phyloP scores from a whole-genome alignment of 129 eudicot species.

The Cynara cardunculus region DNA sequence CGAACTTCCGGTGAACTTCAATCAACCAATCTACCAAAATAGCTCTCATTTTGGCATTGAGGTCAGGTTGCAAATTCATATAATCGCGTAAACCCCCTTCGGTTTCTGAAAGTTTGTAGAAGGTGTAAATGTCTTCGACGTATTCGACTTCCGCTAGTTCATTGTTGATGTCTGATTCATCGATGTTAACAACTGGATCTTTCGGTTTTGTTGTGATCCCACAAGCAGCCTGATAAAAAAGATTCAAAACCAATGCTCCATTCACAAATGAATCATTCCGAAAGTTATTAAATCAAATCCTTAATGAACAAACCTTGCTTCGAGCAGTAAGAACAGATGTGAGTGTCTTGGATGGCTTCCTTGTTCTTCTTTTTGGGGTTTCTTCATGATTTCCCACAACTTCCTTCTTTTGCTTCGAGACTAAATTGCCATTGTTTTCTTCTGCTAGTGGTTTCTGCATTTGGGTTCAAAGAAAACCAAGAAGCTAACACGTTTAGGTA shows the following conservation, averaged over 20 bases:
- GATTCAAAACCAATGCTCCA: background rate
- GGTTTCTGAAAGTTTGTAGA: conserved; percentile 70
- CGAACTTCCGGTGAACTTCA: conserved; percentile 85
- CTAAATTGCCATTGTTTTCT: conserved; percentile 26
- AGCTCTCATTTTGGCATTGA: conserved; percentile 72
- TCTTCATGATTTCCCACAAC: conserved; percentile 14
- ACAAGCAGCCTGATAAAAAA: conserved; percentile 57
- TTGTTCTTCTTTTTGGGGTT: conserved; percentile 31
- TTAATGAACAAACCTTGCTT: conserved; percentile 45
- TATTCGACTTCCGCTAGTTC: conserved; percentile 85
- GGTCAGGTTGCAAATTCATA: conserved; percentile 63
- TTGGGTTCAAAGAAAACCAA: background rate
- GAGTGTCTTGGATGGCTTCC: conserved; percentile 45
- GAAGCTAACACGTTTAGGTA: background rate
- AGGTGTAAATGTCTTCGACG: conserved; percentile 82
- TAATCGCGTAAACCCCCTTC: conserved; percentile 60
- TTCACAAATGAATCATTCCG: background rate
- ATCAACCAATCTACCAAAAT: conserved; percentile 84
- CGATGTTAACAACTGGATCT: conserved; percentile 54
- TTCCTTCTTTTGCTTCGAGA: conserved; percentile 15
- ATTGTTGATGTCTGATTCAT: conserved; percentile 56
- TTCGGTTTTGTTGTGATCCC: conserved; percentile 58
- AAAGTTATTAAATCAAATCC: background rate
- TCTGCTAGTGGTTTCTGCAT: conserved; percentile 49
- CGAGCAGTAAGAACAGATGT: conserved; percentile 76